phyloP scores from a whole-genome alignment of 2,329 filamentous ascomycete genomes.

The Cordyceps javanica region DNA sequence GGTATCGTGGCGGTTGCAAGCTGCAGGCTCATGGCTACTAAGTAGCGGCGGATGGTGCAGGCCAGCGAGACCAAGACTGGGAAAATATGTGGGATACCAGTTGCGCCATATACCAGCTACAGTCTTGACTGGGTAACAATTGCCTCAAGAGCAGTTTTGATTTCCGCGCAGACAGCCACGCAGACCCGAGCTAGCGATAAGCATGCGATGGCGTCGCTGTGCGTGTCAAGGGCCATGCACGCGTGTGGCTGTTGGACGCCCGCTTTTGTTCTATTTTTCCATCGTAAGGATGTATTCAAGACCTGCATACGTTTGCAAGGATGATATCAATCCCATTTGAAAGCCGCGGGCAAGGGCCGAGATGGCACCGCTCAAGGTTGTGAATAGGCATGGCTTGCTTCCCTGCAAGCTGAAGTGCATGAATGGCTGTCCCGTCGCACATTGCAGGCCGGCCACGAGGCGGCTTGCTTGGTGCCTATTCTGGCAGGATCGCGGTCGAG shows the following conservation, averaged over 20 bases:
- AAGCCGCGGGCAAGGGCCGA: neutral
- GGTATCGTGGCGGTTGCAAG: neutral
- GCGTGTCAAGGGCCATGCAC: neutral
- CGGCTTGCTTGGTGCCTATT: neutral
- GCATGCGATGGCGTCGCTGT: neutral
- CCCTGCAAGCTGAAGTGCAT: neutral
- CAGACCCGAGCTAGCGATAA: no score
- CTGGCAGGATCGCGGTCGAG: neutral
- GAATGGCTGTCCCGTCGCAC: neutral
- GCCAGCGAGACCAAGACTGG: neutral
- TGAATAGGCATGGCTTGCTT: neutral
- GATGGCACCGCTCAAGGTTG: neutral
- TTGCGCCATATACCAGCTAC: neutral
- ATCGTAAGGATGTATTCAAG: conserved; percentile 2
- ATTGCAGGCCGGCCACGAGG: conserved; percentile 1
- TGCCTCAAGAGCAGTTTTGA: neutral
- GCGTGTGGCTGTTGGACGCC: neutral
- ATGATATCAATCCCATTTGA: neutral
- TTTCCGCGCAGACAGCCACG: neutral
- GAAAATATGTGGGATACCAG: neutral
- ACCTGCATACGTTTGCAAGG: neutral
- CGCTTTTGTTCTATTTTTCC: neutral
- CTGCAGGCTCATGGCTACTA: neutral
- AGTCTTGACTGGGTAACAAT: neutral
- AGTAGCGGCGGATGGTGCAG: neutral